Conservation (phyloP, 2,329 filamentous ascomycete genomes). For the Parastagonospora nodorum region DNA sequence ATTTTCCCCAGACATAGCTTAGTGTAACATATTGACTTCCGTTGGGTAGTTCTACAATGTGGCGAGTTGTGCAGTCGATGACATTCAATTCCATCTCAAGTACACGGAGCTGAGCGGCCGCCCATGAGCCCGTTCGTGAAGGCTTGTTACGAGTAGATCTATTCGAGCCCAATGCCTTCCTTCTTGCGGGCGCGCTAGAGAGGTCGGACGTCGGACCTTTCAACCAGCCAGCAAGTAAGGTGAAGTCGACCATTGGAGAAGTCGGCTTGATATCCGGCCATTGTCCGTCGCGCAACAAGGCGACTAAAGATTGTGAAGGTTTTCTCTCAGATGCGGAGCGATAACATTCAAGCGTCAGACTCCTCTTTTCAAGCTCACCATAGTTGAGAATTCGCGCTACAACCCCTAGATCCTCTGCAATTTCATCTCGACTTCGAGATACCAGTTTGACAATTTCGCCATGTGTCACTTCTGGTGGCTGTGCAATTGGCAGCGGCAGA, state of each 20-base stretch:
- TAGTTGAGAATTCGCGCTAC: not conserved
- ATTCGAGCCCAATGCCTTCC: not conserved
- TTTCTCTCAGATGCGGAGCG: not conserved
- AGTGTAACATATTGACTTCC: slow-evolving; percentile 1
- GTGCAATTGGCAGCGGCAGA: not conserved
- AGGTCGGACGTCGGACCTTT: not conserved
- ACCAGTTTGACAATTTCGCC: not conserved
- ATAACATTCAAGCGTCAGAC: not conserved
- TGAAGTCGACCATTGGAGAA: not conserved
- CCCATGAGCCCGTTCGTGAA: not conserved
- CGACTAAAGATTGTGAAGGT: not conserved
- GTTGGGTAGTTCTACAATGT: not conserved
- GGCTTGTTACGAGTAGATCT: not conserved
- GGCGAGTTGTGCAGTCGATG: not conserved
- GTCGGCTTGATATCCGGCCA: not conserved
- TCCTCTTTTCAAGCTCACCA: not conserved
- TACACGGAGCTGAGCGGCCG: not conserved
- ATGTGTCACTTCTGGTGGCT: no score
- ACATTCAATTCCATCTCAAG: not conserved
- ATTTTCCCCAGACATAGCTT: slow-evolving; percentile 1
- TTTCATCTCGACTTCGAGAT: not conserved
- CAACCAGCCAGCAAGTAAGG: not conserved
- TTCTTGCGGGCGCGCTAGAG: not conserved
- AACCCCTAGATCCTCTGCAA: not conserved
- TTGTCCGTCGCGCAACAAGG: not conserved